Base-by-base conservation (phyloP, 192 early-diverging fungal genomes). In the Coemansia asiatica region DNA sequence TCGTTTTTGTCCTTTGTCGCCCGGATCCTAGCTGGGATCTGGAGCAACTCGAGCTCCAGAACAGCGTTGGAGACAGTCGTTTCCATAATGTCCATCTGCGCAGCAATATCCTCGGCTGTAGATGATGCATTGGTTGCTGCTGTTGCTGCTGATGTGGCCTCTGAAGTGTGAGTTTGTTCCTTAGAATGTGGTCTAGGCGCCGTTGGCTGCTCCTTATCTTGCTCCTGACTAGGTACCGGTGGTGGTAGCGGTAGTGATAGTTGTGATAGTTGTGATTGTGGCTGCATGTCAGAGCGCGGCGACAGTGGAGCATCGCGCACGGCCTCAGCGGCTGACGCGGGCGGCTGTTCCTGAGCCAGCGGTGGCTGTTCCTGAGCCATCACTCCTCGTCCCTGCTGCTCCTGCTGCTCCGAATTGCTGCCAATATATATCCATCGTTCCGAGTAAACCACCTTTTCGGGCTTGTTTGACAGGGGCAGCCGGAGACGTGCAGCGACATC, bases 371-470 rank as follows among this genome's bases (percentile, higher is more conserved):
- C 7, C 33, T 18, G 61, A 19, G n/a, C 58, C 40, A 16, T 33
- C 31, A 8, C 31, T 9, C 40, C 40, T 16, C 10, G 40, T 2
- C 12, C 51, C 27, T 27, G 51, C 51, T 56, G 49, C 35, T 47
- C 13, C 28, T 44, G 54, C 27, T 0, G 54, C 25, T 50, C 26
- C 61, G 15, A 29, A 22, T 54, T 25, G 12, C 21, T 53, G 28
- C 71, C 71, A 23, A 79, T 55, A 25, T 79, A 68, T 56, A 79
- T 71, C 77, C 77, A 79, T 12, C 65, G 64, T 60, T 79, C 77
- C 12, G 33, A 50, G 26, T 63, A 68, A 18, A 26, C 28, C 0
- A 60, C 56, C 27, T 49, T 44, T 66, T 79, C 77, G 6, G 71
- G 60, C 53, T 56, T 60, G 60, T 79, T 79, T 3, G 63, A 63